phyloP scores from a whole-genome alignment of 1,284 basidiomycete species.

The Papiliotrema fonsecae region DNA sequence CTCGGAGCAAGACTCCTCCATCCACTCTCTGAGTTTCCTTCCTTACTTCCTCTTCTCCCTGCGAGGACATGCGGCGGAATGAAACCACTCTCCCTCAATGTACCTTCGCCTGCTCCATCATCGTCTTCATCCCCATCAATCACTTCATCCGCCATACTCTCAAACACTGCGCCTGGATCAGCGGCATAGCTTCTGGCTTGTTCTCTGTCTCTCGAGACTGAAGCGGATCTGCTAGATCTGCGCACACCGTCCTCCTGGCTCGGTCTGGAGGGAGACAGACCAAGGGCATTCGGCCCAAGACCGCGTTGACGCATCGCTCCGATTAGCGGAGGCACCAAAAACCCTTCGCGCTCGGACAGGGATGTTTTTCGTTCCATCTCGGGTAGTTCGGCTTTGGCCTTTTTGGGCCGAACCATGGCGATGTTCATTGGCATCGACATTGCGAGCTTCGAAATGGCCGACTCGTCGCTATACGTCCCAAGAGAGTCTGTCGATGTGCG shows the following conservation, averaged over 20 bases:
- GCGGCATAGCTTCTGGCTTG: slow-evolving; percentile 22
- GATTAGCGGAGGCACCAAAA: slow-evolving; percentile 40
- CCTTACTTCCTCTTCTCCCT: slow-evolving; percentile 13
- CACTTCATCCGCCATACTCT: slow-evolving; percentile 28
- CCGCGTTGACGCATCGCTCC: slow-evolving; percentile 36
- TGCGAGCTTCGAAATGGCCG: slow-evolving; percentile 27
- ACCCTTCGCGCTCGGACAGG: slow-evolving; percentile 34
- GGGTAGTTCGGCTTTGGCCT: background rate
- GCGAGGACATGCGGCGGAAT: slow-evolving; percentile 41
- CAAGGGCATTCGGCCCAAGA: slow-evolving; percentile 11
- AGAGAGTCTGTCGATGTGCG: slow-evolving; percentile 6
- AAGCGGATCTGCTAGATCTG: slow-evolving; percentile 17
- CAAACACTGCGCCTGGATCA: slow-evolving; percentile 41
- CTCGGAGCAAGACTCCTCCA: slow-evolving; percentile 27
- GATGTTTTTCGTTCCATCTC: slow-evolving; percentile 41
- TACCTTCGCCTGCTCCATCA: slow-evolving; percentile 20
- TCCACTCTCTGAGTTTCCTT: slow-evolving; percentile 23
- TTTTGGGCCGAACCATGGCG: slow-evolving; percentile 6
- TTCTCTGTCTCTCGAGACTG: slow-evolving; percentile 32
- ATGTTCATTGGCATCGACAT: slow-evolving; percentile 43
- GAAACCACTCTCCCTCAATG: slow-evolving; percentile 26
- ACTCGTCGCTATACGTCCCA: slow-evolving; percentile 15
- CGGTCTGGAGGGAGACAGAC: slow-evolving; percentile 5
- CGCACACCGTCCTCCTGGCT: background rate
- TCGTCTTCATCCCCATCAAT: slow-evolving; percentile 22